Conservation (phyloP, 176 grass and related monocot species). For the Poa annua region DNA sequence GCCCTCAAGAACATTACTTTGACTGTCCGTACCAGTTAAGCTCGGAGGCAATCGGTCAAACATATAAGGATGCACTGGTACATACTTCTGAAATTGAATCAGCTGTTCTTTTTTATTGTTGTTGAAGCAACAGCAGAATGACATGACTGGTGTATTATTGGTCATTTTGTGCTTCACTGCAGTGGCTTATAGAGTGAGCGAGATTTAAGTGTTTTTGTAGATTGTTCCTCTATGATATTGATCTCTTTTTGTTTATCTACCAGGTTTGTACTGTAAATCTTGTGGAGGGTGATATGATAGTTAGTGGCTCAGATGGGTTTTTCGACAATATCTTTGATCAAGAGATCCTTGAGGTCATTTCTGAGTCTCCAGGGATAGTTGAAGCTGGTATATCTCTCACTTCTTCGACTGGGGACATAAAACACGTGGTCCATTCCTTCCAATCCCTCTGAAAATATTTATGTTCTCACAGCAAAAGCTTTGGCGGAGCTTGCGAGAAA, state of each 20-base stretch:
- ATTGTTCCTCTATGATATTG: constrained; percentile 45
- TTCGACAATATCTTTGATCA: constrained; percentile 93
- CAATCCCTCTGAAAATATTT: constrained; percentile 4
- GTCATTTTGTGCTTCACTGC: not conserved
- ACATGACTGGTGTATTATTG: not conserved
- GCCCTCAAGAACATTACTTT: constrained; percentile 95
- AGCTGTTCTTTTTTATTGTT: not conserved
- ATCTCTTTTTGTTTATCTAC: not conserved
- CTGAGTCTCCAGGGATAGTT: constrained; percentile 57
- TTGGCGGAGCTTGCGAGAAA: constrained; percentile 79
- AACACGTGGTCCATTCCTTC: constrained; percentile 13
- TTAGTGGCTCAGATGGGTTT: constrained; percentile 91
- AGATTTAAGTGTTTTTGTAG: constrained; percentile 27
- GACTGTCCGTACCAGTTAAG: constrained; percentile 97
- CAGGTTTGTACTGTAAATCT: constrained; percentile 86
- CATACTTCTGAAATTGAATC: not conserved
- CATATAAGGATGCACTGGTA: constrained; percentile 86
- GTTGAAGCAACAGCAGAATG: not conserved
- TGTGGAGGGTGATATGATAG: constrained; percentile 78
- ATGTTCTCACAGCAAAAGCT: constrained; percentile 61
- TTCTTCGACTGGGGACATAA: not conserved
- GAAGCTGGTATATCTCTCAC: constrained; percentile 69
- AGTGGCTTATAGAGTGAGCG: not conserved
- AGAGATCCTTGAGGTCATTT: constrained; percentile 73
- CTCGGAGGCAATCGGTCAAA: constrained; percentile 76